Percentiles rank a stretch among this genome's conserved stretches.
phyloP scores from a whole-genome alignment of 2,329 filamentous ascomycete genomes.

The Aspergillus hiratsukae region DNA sequence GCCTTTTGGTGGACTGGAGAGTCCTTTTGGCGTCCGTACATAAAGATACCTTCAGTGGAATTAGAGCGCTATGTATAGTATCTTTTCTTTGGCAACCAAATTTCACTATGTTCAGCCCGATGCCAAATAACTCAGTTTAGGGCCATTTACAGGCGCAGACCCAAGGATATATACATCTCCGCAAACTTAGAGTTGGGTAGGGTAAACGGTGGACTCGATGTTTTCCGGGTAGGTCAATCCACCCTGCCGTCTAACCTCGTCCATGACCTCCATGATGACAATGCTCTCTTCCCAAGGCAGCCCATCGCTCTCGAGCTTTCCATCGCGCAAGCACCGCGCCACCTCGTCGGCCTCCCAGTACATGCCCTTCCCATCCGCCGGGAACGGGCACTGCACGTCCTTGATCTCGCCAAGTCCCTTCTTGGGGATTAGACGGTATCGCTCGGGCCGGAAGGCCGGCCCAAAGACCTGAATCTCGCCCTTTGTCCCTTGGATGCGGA shows the following conservation, averaged over 20 bases:
- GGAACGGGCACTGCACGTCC: slow-evolving; percentile 41
- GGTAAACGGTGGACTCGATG: slow-evolving; percentile 59
- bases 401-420: slow-evolving; percentile 43
- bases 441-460: slow-evolving; percentile 64
- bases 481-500: slow-evolving; percentile 73
- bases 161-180: neutral
- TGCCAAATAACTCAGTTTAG: no score
- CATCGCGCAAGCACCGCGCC: slow-evolving; percentile 69
- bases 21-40: slow-evolving; percentile 14
- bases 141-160: neutral
- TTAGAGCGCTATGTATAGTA: slow-evolving; percentile 31
- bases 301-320: slow-evolving; percentile 67
- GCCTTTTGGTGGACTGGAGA: slow-evolving; percentile 2
- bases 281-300: slow-evolving; percentile 73
- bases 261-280: slow-evolving; percentile 78
- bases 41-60: slow-evolving; percentile 12
- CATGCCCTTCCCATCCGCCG: slow-evolving; percentile 71
- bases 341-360: slow-evolving; percentile 84
- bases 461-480: slow-evolving; percentile 79
- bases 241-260: slow-evolving; percentile 61
- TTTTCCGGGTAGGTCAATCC: slow-evolving; percentile 60
- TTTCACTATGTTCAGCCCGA: neutral
- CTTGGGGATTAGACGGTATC: slow-evolving; percentile 60
- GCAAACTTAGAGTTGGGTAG: slow-evolving; percentile 36
- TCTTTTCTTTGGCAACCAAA: slow-evolving; percentile 11